Conservation (phyloP, 805 yeast genomes). For the Pichia californica region DNA sequence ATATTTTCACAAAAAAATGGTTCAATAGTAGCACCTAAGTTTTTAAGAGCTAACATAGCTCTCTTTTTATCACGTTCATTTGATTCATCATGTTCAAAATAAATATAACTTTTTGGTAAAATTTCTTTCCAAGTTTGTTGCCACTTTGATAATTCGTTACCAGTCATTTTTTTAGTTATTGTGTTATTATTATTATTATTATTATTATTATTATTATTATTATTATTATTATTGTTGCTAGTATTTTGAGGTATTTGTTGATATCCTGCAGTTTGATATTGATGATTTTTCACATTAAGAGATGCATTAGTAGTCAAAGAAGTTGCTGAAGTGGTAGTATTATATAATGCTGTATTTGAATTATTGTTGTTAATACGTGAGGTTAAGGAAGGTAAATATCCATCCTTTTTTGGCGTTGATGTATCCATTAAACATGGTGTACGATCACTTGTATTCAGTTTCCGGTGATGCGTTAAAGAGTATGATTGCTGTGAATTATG, state of each 20-base stretch:
- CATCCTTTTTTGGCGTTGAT: constrained; percentile 17
- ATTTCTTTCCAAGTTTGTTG: constrained; percentile 54
- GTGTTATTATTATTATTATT: constrained; percentile 3
- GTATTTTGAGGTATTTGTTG: background rate
- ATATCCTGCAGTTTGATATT: background rate
- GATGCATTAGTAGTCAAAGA: background rate
- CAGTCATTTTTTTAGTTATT: constrained; percentile 24
- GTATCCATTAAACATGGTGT: constrained; percentile 10
- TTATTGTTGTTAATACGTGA: background rate
- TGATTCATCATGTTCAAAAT: constrained; percentile 44
- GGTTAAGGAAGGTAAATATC: constrained; percentile 9
- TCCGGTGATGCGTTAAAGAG: background rate
- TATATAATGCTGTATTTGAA: background rate
- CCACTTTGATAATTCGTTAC: constrained; percentile 46
- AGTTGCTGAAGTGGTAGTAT: background rate
- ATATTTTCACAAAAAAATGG: constrained; percentile 54
- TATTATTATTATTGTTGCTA: background rate
- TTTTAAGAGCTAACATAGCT: constrained; percentile 30
- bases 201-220: background rate
- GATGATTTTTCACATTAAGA: background rate
- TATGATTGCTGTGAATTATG: background rate
- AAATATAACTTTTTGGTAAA: constrained; percentile 49
- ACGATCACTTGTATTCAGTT: constrained; percentile 7
- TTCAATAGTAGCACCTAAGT: constrained; percentile 51
- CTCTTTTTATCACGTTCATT: constrained; percentile 30